A percentile compares a stretch with the other conserved stretches of the same genome.
Conservation (phyloP, 331 rosid species). For the Saraca asoca region DNA sequence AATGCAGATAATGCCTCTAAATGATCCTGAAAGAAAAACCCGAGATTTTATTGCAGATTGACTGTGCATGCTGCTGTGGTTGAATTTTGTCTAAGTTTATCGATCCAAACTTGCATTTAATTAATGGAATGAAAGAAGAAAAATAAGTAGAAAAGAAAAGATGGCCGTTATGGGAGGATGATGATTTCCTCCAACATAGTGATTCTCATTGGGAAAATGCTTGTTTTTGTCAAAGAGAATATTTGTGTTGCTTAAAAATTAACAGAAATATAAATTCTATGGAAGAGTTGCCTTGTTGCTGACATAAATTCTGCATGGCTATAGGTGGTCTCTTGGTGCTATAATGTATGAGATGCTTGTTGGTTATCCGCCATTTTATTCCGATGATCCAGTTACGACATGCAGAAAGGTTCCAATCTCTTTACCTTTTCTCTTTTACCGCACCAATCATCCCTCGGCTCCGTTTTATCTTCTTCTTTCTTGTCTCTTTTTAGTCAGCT, state of each 20-base stretch:
- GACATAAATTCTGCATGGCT: constrained; percentile 37
- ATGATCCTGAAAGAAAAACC: background rate
- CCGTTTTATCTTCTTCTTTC: background rate
- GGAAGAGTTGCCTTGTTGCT: constrained; percentile 19
- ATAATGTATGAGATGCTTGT: constrained; percentile 96
- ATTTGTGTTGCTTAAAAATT: constrained; percentile 13
- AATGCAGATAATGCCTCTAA: constrained; percentile 20
- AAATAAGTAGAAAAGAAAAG: background rate
- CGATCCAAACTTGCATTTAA: background rate
- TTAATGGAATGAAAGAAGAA: background rate
- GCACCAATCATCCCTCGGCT: background rate
- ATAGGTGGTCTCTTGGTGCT: constrained; percentile 99
- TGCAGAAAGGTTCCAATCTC: constrained; percentile 78
- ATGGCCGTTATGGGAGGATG: background rate
- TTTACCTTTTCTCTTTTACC: background rate
- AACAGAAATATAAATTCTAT: background rate
- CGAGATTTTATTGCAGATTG: background rate
- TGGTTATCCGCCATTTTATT: constrained; percentile 94
- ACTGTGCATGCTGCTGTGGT: background rate
- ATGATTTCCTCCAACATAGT: background rate
- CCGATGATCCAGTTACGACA: constrained; percentile 90
- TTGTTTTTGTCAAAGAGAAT: background rate
- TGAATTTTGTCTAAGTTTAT: constrained; percentile 15
- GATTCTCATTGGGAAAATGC: background rate
- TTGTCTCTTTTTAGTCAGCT: background rate